phyloP scores from a whole-genome alignment of 129 eudicot genomes.

The Artemisia argyi region DNA sequence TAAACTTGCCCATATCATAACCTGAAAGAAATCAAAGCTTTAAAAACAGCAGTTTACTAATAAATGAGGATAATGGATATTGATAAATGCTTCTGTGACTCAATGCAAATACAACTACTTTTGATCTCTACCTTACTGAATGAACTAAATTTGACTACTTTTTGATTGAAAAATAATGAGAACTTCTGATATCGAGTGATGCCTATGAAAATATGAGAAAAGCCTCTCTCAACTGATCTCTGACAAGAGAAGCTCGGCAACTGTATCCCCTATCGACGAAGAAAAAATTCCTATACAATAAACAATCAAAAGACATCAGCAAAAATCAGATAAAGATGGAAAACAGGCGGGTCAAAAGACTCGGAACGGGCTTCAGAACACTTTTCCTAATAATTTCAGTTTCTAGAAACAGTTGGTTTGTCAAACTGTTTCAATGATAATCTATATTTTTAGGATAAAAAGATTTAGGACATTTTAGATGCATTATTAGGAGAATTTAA shows the following conservation, averaged over 20 bases:
- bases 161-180: conserved; percentile 11
- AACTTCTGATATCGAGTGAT: not conserved
- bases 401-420: no score
- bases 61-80: conserved; percentile 8
- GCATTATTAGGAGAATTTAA: not conserved
- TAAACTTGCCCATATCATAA: not conserved
- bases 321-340: not conserved
- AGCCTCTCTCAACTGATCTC: conserved; percentile 12
- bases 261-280: conserved; percentile 24
- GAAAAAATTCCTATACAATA: conserved; percentile 43
- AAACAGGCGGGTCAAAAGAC: no score
- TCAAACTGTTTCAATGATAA: not conserved
- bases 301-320: conserved; percentile 32
- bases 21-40: not conserved
- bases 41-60: not conserved
- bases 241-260: conserved; percentile 16
- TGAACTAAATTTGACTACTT: conserved; percentile 11
- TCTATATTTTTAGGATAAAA: no score
- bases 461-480: not conserved
- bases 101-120: conserved; percentile 23
- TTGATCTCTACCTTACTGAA: conserved; percentile 27
- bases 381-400: no score
- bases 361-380: no score
- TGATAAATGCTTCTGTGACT: conserved; percentile 23
- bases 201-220: conserved; percentile 3